A percentile compares a stretch with the other conserved stretches of the same genome.
phyloP scores from a whole-genome alignment of 148 eudicot genomes.

The Rhododendron ferrugineum region DNA sequence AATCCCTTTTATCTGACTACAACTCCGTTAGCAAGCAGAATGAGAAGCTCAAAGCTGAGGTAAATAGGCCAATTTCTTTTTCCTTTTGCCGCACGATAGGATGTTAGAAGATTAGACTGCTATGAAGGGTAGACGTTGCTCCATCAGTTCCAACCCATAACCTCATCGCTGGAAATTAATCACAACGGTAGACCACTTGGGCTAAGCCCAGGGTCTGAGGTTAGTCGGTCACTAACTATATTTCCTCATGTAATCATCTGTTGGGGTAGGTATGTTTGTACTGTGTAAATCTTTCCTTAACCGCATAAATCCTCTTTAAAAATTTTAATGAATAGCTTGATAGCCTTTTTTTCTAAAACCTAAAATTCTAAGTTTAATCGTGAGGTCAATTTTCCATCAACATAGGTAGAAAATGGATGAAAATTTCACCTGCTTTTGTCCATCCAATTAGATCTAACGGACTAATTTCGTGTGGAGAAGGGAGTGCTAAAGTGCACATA shows the following conservation, averaged over 20 bases:
- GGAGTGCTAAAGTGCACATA: background rate
- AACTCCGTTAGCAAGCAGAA: conserved; percentile 47
- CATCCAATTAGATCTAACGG: background rate
- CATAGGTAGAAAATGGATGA: background rate
- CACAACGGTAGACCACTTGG: background rate
- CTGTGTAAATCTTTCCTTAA: background rate
- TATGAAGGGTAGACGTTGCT: background rate
- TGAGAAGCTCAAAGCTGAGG: conserved; percentile 70
- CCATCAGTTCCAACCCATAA: background rate
- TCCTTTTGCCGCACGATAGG: background rate
- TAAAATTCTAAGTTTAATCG: background rate
- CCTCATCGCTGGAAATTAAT: background rate
- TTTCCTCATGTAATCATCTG: background rate
- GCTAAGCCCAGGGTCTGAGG: too few species aligned
- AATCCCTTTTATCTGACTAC: conserved; percentile 43
- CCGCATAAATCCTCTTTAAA: background rate
- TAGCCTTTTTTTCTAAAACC: background rate
- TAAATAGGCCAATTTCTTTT: background rate
- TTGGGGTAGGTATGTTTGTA: background rate
- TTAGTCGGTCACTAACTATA: background rate
- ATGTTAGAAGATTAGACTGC: background rate
- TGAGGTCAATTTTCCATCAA: background rate
- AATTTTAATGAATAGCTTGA: background rate
- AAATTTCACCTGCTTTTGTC: background rate
- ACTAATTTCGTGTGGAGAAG: background rate